phyloP scores from a whole-genome alignment of 1,284 basidiomycete species.

The Leucoagaricus sp. region DNA sequence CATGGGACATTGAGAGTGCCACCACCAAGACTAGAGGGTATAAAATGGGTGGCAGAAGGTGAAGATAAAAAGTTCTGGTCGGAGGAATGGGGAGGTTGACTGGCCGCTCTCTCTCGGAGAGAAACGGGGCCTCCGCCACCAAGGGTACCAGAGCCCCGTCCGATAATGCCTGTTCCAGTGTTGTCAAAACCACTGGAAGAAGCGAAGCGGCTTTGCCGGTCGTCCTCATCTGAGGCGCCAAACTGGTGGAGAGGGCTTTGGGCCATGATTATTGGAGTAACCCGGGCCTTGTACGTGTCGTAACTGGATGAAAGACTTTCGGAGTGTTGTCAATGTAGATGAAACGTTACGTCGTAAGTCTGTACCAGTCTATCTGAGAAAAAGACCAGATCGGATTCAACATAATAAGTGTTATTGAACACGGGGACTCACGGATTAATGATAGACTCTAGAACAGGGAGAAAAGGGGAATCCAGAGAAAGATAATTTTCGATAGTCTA shows the following conservation, averaged over 20 bases:
- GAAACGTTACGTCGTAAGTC: not conserved
- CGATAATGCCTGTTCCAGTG: not conserved
- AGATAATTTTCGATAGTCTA: constrained; percentile 2
- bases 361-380: constrained; percentile 12
- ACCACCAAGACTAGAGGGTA: constrained; percentile 50
- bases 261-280: constrained; percentile 1
- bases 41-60: constrained; percentile 48
- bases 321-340: not conserved
- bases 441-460: constrained; percentile 12
- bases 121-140: constrained; percentile 29
- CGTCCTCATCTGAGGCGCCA: constrained; percentile 11
- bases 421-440: constrained; percentile 11
- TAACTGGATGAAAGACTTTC: not conserved
- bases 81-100: constrained; percentile 62
- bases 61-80: constrained; percentile 50
- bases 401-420: not conserved
- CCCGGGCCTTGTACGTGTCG: constrained; percentile 5
- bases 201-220: constrained; percentile 12
- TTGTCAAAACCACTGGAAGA: constrained; percentile 9
- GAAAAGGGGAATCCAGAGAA: constrained; percentile 1
- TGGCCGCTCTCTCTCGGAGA: constrained; percentile 61
- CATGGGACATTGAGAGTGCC: constrained; percentile 32
- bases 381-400: not conserved
- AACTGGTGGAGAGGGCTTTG: constrained; percentile 11
- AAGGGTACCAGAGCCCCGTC: constrained; percentile 4